Evolutionary conservation across 768 basidiomycete species (phyloP).

Genomic region (Rhizopogon salebrosus): DNA sequence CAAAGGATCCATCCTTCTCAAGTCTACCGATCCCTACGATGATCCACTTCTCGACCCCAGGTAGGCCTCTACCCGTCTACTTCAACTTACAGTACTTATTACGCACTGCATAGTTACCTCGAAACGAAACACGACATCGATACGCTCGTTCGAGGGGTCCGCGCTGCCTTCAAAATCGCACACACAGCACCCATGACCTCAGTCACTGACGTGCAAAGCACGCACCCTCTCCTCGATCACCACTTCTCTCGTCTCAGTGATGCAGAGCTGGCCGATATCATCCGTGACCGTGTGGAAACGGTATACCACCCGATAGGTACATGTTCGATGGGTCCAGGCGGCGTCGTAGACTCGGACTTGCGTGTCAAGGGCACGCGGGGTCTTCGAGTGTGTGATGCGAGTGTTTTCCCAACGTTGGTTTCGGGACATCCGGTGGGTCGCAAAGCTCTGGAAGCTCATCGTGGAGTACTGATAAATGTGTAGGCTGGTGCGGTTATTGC

Average conservation of each 20-base stretch:
- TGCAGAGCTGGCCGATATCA: constrained; percentile 27
- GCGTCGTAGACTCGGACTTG: constrained; percentile 34
- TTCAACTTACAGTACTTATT: constrained; percentile 13
- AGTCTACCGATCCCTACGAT: constrained; percentile 36
- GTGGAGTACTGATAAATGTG: neutral
- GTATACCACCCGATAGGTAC: constrained; percentile 41
- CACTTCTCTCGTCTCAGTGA: constrained; percentile 27
- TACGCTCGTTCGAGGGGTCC: constrained; percentile 35
- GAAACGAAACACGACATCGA: constrained; percentile 35
- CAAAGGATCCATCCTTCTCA: constrained; percentile 34
- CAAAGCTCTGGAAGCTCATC: neutral
- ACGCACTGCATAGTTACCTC: constrained; percentile 35
- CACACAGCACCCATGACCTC: constrained; percentile 33
- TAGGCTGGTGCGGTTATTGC: constrained; percentile 27
- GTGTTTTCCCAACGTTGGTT: constrained; percentile 37
- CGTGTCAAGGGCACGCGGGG: constrained; percentile 37
- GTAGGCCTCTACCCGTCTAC: constrained; percentile 18
- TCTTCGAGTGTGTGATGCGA: constrained; percentile 44
- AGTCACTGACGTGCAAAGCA: constrained; percentile 27
- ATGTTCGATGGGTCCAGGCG: constrained; percentile 32
- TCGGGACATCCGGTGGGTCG: constrained; percentile 41
- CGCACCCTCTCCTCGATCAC: constrained; percentile 33
- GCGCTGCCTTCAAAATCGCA: constrained; percentile 32
- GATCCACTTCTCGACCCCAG: constrained; percentile 40
- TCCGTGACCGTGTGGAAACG: constrained; percentile 33